phyloP scores from a whole-genome alignment of 352 stramenopile genomes.

The Phytophthora kernoviae region DNA sequence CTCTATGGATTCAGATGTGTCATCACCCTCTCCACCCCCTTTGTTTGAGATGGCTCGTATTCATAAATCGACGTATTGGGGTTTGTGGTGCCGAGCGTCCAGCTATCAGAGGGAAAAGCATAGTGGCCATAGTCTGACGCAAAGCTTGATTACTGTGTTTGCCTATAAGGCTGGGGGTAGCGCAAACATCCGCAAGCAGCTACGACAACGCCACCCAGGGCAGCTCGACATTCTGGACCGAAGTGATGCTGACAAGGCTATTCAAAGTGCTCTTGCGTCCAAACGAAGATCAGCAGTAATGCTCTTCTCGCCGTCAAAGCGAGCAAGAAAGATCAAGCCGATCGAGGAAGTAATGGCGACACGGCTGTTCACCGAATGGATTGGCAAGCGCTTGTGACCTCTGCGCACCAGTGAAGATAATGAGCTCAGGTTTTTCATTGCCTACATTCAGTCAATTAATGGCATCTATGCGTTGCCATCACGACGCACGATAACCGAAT shows the following conservation, averaged over 20 bases:
- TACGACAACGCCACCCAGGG: too few species aligned
- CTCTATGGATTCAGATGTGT: too few species aligned
- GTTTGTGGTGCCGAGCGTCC: constrained; percentile 1
- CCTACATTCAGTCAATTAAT: constrained; percentile 9
- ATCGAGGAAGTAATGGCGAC: constrained; percentile 11
- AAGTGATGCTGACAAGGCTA: not conserved
- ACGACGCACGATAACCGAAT: constrained; percentile 10
- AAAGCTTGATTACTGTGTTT: constrained; percentile 1
- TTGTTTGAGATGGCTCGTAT: too few species aligned
- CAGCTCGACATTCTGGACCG: not conserved
- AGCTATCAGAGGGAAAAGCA: constrained; percentile 5
- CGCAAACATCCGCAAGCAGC: not conserved
- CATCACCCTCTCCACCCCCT: too few species aligned
- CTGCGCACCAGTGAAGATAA: constrained; percentile 7
- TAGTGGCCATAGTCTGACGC: constrained; percentile 7
- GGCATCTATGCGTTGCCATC: constrained; percentile 17
- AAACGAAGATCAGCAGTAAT: not conserved
- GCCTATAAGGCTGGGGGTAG: not conserved
- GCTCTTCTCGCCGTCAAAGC: constrained; percentile 11
- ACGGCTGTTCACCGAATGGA: constrained; percentile 4
- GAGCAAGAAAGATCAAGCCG: not conserved
- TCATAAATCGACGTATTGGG: too few species aligned
- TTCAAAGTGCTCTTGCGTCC: not conserved
- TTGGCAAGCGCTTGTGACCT: not conserved
- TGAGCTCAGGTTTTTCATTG: constrained; percentile 3